Percentiles rank a stretch among this genome's conserved stretches.
Evolutionary conservation across 805 yeast genomes (phyloP).

Genomic region (Saitoella complicata): DNA sequence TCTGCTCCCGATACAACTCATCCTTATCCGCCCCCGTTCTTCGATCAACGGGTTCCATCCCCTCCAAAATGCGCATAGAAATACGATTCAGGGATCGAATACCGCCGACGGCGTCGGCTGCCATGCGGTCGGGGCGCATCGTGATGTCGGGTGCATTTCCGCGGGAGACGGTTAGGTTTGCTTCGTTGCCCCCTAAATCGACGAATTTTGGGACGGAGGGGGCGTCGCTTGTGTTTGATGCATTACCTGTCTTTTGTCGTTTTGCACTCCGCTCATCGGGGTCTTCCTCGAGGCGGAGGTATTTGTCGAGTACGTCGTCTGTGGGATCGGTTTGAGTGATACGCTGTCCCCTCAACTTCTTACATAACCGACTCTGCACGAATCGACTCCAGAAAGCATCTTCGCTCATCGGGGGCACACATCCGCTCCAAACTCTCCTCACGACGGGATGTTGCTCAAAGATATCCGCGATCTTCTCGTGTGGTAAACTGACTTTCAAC

Average conservation of each 20-base stretch:
- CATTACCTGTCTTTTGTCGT: neutral
- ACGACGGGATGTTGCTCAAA: slow-evolving; percentile 89
- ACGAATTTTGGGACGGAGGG: slow-evolving; percentile 49
- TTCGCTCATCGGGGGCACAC: slow-evolving; percentile 76
- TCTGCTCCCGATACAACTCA: slow-evolving; percentile 13
- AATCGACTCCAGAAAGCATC: slow-evolving; percentile 95
- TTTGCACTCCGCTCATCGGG: slow-evolving; percentile 27
- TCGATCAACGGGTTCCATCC: slow-evolving; percentile 12
- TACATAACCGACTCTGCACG: slow-evolving; percentile 74
- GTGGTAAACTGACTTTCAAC: slow-evolving; percentile 78
- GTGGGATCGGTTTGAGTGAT: slow-evolving; percentile 61
- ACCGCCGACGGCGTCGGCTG: slow-evolving; percentile 52
- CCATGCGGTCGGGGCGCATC: slow-evolving; percentile 48
- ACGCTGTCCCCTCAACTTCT: slow-evolving; percentile 79
- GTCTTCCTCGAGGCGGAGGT: slow-evolving; percentile 54
- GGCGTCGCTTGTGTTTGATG: slow-evolving; percentile 9
- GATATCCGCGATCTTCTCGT: slow-evolving; percentile 78
- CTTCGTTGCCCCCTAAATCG: slow-evolving; percentile 66
- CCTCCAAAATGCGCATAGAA: slow-evolving; percentile 58
- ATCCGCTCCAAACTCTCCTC: slow-evolving; percentile 72
- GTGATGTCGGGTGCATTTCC: slow-evolving; percentile 84
- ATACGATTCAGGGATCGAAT: slow-evolving; percentile 79
- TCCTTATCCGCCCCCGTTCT: slow-evolving; percentile 2
- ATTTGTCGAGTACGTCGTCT: slow-evolving; percentile 72
- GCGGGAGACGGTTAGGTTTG: slow-evolving; percentile 55